Evolutionary conservation across 2,329 filamentous ascomycete genomes (phyloP).

Genomic region (Aspergillus calidoustus): DNA sequence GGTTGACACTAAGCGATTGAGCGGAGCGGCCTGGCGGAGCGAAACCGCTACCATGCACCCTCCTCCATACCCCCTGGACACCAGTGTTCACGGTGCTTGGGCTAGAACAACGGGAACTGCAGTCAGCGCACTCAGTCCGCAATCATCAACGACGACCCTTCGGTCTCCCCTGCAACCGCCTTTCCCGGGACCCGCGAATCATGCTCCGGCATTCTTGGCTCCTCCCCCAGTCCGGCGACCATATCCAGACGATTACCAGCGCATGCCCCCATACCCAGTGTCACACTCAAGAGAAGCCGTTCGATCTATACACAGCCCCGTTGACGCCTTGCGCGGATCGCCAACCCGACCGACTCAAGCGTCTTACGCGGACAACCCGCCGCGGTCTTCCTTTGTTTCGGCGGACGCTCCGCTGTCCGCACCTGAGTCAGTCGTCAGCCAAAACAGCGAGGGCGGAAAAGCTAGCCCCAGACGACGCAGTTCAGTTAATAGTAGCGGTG

Average conservation of each 20-base stretch:
- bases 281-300: constrained; percentile 37
- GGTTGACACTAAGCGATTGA: constrained; percentile 22
- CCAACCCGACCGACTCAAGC: constrained; percentile 26
- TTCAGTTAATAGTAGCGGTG: constrained; percentile 32
- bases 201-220: constrained; percentile 42
- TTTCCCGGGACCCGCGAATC: constrained; percentile 41
- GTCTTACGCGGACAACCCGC: constrained; percentile 30
- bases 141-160: constrained; percentile 38
- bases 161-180: constrained; percentile 40
- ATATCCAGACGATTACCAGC: constrained; percentile 55
- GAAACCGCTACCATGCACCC: constrained; percentile 16
- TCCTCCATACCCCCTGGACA: constrained; percentile 39
- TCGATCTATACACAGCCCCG: constrained; percentile 36
- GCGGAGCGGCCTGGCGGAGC: not conserved
- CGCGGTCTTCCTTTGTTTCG: constrained; percentile 18
- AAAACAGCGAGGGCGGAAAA: constrained; percentile 25
- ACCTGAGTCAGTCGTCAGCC: constrained; percentile 24
- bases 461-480: constrained; percentile 32
- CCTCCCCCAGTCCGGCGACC: constrained; percentile 42
- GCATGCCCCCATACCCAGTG: constrained; percentile 45
- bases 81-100: constrained; percentile 50
- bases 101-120: constrained; percentile 49
- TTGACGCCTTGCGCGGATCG: constrained; percentile 37
- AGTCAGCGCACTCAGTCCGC: constrained; percentile 14
- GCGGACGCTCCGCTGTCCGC: constrained; percentile 26